Evolutionary conservation across 1,284 basidiomycete species (phyloP).

Genomic region (Ustilago sp.): DNA sequence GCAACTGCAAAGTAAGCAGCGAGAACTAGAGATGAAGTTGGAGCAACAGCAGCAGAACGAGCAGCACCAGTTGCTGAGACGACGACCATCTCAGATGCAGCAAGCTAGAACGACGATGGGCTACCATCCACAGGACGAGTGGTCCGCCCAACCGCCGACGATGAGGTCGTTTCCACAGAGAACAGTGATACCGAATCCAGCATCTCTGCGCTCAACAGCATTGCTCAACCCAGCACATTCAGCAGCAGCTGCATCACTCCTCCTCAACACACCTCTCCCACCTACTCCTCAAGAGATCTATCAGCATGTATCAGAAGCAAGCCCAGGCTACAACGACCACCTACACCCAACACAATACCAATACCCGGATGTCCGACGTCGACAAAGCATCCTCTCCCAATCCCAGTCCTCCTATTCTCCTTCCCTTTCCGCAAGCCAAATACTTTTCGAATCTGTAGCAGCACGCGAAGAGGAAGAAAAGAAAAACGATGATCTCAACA

Average conservation of each 20-base stretch:
- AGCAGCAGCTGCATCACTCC: neutral
- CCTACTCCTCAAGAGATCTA: neutral
- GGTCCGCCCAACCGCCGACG: neutral
- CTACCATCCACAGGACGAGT: neutral
- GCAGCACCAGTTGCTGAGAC: neutral
- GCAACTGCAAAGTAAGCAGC: slow-evolving; percentile 26
- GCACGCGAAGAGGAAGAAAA: slow-evolving; percentile 7
- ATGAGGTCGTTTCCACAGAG: neutral
- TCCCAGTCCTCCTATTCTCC: slow-evolving; percentile 3
- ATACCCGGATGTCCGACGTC: neutral
- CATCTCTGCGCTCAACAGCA: neutral
- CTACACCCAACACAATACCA: slow-evolving; percentile 1
- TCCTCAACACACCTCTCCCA: neutral
- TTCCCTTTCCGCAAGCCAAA: slow-evolving; percentile 13
- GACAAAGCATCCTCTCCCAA: slow-evolving; percentile 8
- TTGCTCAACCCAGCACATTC: slow-evolving; percentile 12
- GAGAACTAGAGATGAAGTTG: slow-evolving; percentile 5
- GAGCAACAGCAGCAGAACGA: slow-evolving; percentile 4
- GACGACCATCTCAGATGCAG: slow-evolving; percentile 11
- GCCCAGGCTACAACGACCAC: neutral
- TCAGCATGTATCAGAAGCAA: neutral
- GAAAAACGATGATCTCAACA: slow-evolving; percentile 31
- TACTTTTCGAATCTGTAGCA: neutral
- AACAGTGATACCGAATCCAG: neutral
- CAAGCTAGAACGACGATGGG: neutral